Evolutionary conservation across 1,284 basidiomycete species (phyloP).

Genomic region (Trichosporon sp.): DNA sequence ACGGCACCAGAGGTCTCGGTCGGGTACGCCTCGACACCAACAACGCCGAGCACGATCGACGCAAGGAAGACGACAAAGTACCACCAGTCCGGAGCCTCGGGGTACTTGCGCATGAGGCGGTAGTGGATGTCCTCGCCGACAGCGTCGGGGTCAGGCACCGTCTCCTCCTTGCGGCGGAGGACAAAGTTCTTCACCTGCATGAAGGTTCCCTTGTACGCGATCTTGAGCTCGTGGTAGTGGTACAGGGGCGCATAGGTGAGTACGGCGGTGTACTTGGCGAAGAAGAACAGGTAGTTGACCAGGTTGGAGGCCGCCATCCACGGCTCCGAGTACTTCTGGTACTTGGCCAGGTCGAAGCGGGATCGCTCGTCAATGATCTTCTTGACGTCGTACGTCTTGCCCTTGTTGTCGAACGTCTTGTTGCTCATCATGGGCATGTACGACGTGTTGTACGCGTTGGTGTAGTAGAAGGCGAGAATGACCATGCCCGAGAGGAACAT

Average conservation of each 20-base stretch:
- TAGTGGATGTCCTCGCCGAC: conserved; percentile 33
- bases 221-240: conserved; percentile 46
- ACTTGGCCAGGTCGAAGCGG: conserved; percentile 15
- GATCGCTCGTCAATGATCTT: conserved; percentile 16
- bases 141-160: conserved; percentile 19
- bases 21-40: conserved; percentile 51
- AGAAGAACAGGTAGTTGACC: conserved; percentile 25
- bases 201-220: conserved; percentile 37
- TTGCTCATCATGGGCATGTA: conserved; percentile 24
- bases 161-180: conserved; percentile 22
- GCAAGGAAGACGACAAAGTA: conserved; percentile 59
- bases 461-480: conserved; percentile 18
- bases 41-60: conserved; percentile 53
- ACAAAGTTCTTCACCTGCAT: background rate
- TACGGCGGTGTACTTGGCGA: conserved; percentile 25
- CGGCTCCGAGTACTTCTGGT: conserved; percentile 29
- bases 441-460: conserved; percentile 12
- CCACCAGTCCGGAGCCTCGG: conserved; percentile 74
- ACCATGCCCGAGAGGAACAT: conserved; percentile 24
- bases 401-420: conserved; percentile 23
- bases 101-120: conserved; percentile 51
- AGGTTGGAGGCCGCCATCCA: conserved; percentile 28
- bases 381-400: conserved; percentile 51
- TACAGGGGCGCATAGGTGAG: conserved; percentile 43
- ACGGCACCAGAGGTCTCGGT: conserved; percentile 62